A percentile compares a stretch with the other conserved stretches of the same genome.
phyloP scores from a whole-genome alignment of 768 basidiomycete species.

The Pleurotus tuoliensis region DNA sequence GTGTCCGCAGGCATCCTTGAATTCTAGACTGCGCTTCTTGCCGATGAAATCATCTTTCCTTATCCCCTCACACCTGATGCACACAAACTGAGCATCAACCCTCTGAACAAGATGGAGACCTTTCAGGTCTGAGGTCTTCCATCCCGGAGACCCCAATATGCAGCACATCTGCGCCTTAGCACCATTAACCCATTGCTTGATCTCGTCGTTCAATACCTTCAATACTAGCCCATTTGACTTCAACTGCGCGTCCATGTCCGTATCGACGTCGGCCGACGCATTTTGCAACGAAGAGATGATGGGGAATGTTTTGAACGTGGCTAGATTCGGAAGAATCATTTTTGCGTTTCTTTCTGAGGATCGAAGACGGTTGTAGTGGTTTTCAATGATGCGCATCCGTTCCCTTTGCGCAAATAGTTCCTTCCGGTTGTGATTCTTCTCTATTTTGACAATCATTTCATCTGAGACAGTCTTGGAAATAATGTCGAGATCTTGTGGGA shows the following conservation, averaged over 20 bases:
- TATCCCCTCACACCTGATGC: constrained; percentile 40
- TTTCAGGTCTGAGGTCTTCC: constrained; percentile 45
- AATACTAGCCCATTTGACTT: constrained; percentile 24
- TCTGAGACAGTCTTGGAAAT: constrained; percentile 17
- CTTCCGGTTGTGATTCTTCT: constrained; percentile 19
- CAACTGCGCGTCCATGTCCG: constrained; percentile 8
- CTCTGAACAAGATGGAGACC: constrained; percentile 54
- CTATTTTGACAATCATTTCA: constrained; percentile 18
- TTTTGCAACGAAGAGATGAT: constrained; percentile 21
- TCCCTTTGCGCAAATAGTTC: constrained; percentile 17
- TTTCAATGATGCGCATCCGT: constrained; percentile 30
- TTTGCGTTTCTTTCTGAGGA: constrained; percentile 19
- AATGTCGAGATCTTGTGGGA: background rate
- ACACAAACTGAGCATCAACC: constrained; percentile 56
- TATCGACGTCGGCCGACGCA: constrained; percentile 11
- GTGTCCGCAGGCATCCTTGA: constrained; percentile 56
- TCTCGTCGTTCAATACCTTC: constrained; percentile 36
- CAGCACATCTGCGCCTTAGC: constrained; percentile 41
- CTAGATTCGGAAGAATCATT: constrained; percentile 38
- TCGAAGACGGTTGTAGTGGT: constrained; percentile 43
- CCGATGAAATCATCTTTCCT: constrained; percentile 26
- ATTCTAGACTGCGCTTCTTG: constrained; percentile 47
- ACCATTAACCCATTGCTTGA: constrained; percentile 44
- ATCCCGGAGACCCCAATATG: constrained; percentile 46
- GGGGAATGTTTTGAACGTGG: constrained; percentile 26